These are phyloP conservation scores for Chrysoporthe deuterocubensis DNA, from an alignment of 2,329 filamentous ascomycete species.

Conservation along the genomic window DNA sequence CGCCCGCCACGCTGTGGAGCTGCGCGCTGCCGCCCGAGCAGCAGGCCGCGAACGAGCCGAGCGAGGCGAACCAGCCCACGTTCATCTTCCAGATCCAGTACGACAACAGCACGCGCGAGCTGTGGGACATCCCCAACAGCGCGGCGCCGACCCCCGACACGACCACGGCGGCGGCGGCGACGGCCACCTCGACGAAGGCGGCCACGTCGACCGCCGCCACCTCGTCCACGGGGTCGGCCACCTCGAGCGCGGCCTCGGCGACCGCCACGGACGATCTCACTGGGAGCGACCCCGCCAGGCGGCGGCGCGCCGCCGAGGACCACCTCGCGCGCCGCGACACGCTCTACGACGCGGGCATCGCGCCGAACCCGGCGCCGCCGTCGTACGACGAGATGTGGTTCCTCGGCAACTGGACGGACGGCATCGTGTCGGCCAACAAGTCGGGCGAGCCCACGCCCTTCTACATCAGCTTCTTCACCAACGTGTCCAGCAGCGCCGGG, in stretches of 20 bases:
- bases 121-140: constrained; percentile 54
- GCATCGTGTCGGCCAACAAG: constrained; percentile 64
- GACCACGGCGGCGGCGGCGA: constrained; percentile 11
- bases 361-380: constrained; percentile 61
- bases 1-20: constrained; percentile 79
- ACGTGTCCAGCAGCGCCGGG: constrained; percentile 42
- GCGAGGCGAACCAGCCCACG: constrained; percentile 71
- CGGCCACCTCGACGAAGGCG: background rate
- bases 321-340: constrained; percentile 13
- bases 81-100: constrained; percentile 80
- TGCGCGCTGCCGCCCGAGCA: constrained; percentile 82
- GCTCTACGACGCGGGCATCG: constrained; percentile 40
- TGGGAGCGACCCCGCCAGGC: background rate
- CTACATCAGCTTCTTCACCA: constrained; percentile 74
- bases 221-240: background rate
- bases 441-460: constrained; percentile 88
- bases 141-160: constrained; percentile 32
- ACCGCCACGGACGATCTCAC: constrained; percentile 13
- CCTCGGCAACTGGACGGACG: constrained; percentile 84
- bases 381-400: constrained; percentile 75
- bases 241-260: constrained; percentile 11
- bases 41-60: constrained; percentile 66
- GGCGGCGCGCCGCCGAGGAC: background rate
- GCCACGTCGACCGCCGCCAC: background rate
- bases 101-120: constrained; percentile 60